Evolutionary conservation across 2,329 filamentous ascomycete species (phyloP).

Genomic region (Xylariaceae sp.): DNA sequence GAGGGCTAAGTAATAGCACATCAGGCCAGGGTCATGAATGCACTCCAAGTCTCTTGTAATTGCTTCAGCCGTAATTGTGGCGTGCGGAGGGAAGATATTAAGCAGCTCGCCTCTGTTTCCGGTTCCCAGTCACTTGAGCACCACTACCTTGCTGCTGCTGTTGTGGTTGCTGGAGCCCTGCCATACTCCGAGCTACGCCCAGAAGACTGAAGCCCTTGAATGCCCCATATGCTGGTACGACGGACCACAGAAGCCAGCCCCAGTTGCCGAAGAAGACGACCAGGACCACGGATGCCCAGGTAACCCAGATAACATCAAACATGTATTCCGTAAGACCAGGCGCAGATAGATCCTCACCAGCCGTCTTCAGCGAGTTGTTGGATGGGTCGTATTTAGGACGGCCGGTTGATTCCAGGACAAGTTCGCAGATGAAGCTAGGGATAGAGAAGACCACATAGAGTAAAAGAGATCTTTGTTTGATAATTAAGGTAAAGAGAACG

Average conservation of each 20-base stretch:
- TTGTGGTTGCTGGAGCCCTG: conserved; percentile 41
- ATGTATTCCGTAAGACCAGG: conserved; percentile 93
- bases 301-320: conserved; percentile 96
- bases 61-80: not conserved
- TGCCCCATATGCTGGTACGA: conserved; percentile 52
- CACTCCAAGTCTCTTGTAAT: not conserved
- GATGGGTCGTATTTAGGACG: conserved; percentile 67
- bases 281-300: conserved; percentile 71
- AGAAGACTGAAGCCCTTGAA: conserved; percentile 53
- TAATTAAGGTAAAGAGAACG: conserved; percentile 65
- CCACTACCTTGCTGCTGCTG: conserved; percentile 32
- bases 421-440: conserved; percentile 75
- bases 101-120: conserved; percentile 52
- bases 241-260: conserved; percentile 55
- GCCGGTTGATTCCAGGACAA: conserved; percentile 78
- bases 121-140: conserved; percentile 43
- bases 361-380: conserved; percentile 63
- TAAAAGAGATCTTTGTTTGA: conserved; percentile 59
- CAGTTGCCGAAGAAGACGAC: conserved; percentile 77
- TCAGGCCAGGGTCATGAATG: not conserved
- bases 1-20: conserved; percentile 16
- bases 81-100: conserved; percentile 27
- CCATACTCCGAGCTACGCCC: conserved; percentile 52
- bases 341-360: conserved; percentile 84
- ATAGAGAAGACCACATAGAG: conserved; percentile 68